These are phyloP conservation scores for Nasturtium officinale DNA, from an alignment of 345 rosid species.

Conservation along the genomic window DNA sequence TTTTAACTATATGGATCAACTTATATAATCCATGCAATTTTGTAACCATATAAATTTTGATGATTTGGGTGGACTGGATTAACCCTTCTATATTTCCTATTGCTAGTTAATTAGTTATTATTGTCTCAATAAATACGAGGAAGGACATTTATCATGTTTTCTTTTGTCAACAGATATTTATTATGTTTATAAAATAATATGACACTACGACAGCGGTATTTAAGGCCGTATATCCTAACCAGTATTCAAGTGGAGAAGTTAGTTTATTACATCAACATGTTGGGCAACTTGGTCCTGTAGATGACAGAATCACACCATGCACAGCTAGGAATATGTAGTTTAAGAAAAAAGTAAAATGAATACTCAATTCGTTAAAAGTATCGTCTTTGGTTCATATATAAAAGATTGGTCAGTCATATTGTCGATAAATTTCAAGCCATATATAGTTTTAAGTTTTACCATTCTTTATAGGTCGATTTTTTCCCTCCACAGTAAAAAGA, in stretches of 20 bases:
- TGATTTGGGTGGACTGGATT: slow-evolving; percentile 3
- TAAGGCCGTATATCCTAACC: slow-evolving; percentile 10
- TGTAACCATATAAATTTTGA: neutral
- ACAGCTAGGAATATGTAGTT: slow-evolving; percentile 18
- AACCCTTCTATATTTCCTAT: neutral
- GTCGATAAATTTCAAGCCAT: no score
- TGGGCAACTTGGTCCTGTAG: slow-evolving; percentile 39
- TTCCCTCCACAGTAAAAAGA: neutral
- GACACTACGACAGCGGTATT: slow-evolving; percentile 21
- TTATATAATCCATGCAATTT: neutral
- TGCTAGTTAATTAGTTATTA: neutral
- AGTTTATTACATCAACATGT: slow-evolving; percentile 30
- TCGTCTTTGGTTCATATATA: neutral
- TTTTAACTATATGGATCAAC: neutral
- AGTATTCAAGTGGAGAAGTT: slow-evolving; percentile 10
- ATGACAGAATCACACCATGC: slow-evolving; percentile 39
- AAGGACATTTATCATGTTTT: slow-evolving; percentile 27
- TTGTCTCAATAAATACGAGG: neutral
- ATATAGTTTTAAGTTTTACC: no score
- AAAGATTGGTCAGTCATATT: no score
- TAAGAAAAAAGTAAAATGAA: neutral
- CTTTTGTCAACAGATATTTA: slow-evolving; percentile 31
- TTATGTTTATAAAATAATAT: slow-evolving; percentile 31
- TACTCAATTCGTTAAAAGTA: neutral
- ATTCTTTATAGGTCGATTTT: no score